phyloP scores from a whole-genome alignment of 2,329 filamentous ascomycete species.

The Claviceps paspali region DNA sequence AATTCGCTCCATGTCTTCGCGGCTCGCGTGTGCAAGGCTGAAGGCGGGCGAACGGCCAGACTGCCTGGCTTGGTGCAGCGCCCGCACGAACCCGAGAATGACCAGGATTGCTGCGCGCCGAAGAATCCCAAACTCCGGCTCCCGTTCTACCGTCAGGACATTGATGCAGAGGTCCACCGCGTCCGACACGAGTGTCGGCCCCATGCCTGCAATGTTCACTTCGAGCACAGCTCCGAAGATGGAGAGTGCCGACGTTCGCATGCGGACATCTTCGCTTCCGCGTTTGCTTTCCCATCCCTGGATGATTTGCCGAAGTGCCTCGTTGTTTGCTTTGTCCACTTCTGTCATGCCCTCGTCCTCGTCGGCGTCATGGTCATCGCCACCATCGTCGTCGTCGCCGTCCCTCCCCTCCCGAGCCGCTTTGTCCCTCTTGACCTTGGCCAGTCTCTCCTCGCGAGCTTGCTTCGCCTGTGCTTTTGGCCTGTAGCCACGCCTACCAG shows the following conservation, averaged over 20 bases:
- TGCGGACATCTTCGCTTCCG: conserved; percentile 53
- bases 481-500: conserved; percentile 46
- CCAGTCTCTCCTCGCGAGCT: conserved; percentile 31
- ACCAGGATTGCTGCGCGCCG: conserved; percentile 50
- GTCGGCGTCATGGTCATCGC: conserved; percentile 17
- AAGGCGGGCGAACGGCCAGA: conserved; percentile 32
- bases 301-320: conserved; percentile 42
- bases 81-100: conserved; percentile 44
- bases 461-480: conserved; percentile 44
- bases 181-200: conserved; percentile 34
- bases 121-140: conserved; percentile 45
- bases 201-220: conserved; percentile 41
- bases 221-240: conserved; percentile 47
- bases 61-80: conserved; percentile 38
- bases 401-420: conserved; percentile 18
- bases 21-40: conserved; percentile 37
- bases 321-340: conserved; percentile 30
- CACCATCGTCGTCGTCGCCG: conserved; percentile 33
- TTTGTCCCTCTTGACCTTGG: conserved; percentile 29
- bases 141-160: conserved; percentile 46
- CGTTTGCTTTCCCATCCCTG: conserved; percentile 51
- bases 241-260: conserved; percentile 54
- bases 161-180: conserved; percentile 48
- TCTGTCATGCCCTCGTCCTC: conserved; percentile 20
- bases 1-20: conserved; percentile 45